phyloP scores from a whole-genome alignment of 2,329 filamentous ascomycete species.

The Rhynchosporium agropyri region DNA sequence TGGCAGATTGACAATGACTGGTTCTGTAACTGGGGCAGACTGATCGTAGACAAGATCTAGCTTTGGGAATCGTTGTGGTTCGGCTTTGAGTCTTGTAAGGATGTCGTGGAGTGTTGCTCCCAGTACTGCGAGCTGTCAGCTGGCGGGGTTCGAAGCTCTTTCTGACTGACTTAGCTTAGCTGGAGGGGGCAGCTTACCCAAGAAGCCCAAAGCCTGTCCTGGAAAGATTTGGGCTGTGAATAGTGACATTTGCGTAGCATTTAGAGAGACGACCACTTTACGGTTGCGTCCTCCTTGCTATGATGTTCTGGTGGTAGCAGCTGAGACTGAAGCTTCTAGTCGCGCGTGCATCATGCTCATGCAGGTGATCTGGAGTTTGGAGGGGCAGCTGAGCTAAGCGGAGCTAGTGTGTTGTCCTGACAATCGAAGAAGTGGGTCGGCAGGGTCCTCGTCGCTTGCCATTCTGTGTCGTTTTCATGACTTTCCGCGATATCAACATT shows the following conservation, averaged over 20 bases:
- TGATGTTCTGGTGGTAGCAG: neutral
- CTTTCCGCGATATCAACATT: slow-evolving; percentile 15
- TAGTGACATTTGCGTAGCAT: slow-evolving; percentile 46
- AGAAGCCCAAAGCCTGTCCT: slow-evolving; percentile 56
- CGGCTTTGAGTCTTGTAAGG: slow-evolving; percentile 83
- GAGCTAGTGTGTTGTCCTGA: slow-evolving; percentile 11
- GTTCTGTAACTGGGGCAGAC: slow-evolving; percentile 71
- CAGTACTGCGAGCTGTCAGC: slow-evolving; percentile 61
- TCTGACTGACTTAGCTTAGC: neutral
- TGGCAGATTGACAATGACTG: slow-evolving; percentile 75
- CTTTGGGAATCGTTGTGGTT: slow-evolving; percentile 79
- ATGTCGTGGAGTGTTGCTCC: slow-evolving; percentile 91
- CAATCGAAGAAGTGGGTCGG: slow-evolving; percentile 15
- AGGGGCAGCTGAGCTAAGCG: slow-evolving; percentile 11
- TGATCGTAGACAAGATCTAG: slow-evolving; percentile 82
- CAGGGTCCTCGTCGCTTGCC: neutral
- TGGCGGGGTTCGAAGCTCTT: neutral
- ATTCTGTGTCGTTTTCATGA: neutral
- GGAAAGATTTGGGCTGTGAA: slow-evolving; percentile 67
- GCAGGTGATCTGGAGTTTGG: neutral
- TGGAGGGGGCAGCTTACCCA: slow-evolving; percentile 44
- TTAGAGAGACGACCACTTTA: slow-evolving; percentile 21
- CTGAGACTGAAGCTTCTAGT: neutral
- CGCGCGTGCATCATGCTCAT: neutral
- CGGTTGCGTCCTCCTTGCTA: neutral